These are phyloP conservation scores for Penicillium samsonianum DNA, from an alignment of 495 filamentous ascomycete genomes.

Conservation along the genomic window DNA sequence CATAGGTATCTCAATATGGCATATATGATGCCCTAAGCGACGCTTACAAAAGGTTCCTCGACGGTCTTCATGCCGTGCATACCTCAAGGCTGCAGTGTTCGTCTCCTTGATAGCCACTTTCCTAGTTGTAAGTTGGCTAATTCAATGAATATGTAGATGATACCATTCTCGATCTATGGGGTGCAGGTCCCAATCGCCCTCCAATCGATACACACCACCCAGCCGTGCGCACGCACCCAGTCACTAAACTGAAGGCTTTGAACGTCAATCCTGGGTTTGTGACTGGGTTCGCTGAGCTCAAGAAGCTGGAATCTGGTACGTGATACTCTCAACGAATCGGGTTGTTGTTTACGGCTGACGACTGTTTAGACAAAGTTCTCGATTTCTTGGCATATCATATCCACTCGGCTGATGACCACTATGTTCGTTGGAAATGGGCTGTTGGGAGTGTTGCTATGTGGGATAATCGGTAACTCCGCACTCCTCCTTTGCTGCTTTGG, in stretches of 20 bases:
- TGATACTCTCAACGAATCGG: background rate
- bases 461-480: constrained; percentile 45
- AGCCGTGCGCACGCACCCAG: constrained; percentile 56
- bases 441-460: constrained; percentile 57
- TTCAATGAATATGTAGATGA: constrained; percentile 22
- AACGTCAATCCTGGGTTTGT: constrained; percentile 54
- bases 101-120: background rate
- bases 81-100: constrained; percentile 49
- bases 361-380: constrained; percentile 44
- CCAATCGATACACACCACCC: constrained; percentile 58
- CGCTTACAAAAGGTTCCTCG: constrained; percentile 48
- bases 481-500: background rate
- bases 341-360: background rate
- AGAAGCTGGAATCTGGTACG: constrained; percentile 49
- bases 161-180: constrained; percentile 49
- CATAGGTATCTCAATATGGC: constrained; percentile 47
- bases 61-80: constrained; percentile 52
- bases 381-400: constrained; percentile 54
- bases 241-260: constrained; percentile 52
- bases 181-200: constrained; percentile 47
- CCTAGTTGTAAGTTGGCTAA: constrained; percentile 15
- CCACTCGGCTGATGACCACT: constrained; percentile 55
- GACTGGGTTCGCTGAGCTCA: constrained; percentile 55
- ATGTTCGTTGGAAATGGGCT: constrained; percentile 57
- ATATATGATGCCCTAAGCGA: constrained; percentile 52